Conservation (phyloP, 495 filamentous ascomycete genomes). For the Parathielavia appendiculata region DNA sequence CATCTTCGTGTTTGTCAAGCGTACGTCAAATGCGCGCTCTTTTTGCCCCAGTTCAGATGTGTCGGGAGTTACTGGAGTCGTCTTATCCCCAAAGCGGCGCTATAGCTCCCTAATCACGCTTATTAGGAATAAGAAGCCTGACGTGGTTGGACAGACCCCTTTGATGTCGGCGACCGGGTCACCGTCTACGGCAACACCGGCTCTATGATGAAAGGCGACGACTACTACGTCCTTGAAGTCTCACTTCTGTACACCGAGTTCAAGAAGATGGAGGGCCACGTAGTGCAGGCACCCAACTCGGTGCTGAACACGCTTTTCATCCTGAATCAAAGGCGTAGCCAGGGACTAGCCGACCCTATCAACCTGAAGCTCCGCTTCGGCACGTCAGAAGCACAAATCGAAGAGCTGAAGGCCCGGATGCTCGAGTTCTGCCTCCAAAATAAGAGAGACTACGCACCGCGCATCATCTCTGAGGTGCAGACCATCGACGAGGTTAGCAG, state of each 20-base stretch:
- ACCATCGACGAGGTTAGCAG: constrained; percentile 53
- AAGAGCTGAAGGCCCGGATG: constrained; percentile 74
- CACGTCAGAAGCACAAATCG: constrained; percentile 80
- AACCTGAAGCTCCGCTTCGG: constrained; percentile 83
- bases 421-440: constrained; percentile 79
- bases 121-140: too few relatives aligned
- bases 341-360: constrained; percentile 81
- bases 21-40: too few relatives aligned
- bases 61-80: too few relatives aligned
- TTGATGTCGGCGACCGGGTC: constrained; percentile 92
- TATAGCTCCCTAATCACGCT: too few relatives aligned
- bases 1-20: constrained; percentile 96
- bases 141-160: too few relatives aligned
- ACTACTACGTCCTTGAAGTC: constrained; percentile 95
- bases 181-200: constrained; percentile 89
- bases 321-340: constrained; percentile 87
- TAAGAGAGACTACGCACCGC: constrained; percentile 86
- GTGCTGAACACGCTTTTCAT: constrained; percentile 91
- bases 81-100: too few relatives aligned
- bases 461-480: constrained; percentile 84
- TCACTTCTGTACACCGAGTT: constrained; percentile 95
- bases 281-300: constrained; percentile 93
- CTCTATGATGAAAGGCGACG: constrained; percentile 67
- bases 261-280: constrained; percentile 95
- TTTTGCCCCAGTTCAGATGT: too few relatives aligned